Conservation (phyloP, 768 basidiomycete species). For the Pholiota microspora region DNA sequence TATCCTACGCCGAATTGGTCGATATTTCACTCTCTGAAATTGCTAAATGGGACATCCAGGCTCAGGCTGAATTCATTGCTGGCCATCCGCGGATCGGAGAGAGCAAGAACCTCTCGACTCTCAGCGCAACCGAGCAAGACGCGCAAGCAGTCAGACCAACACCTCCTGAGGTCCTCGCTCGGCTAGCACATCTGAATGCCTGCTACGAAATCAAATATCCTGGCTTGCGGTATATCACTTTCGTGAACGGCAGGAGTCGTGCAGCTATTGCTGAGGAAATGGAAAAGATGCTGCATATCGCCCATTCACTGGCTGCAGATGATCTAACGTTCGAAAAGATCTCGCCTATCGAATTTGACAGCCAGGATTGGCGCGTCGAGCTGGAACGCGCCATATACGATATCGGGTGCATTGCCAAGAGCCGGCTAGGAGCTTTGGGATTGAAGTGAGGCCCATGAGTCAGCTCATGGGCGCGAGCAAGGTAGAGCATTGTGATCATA, state of each 20-base stretch:
- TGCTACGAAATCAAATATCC: slow-evolving; percentile 75
- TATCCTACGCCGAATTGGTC: slow-evolving; percentile 56
- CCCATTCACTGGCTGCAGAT: slow-evolving; percentile 46
- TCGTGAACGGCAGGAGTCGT: slow-evolving; percentile 82
- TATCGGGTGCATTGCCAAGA: slow-evolving; percentile 75
- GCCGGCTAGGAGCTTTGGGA: slow-evolving; percentile 51
- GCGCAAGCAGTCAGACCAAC: slow-evolving; percentile 48
- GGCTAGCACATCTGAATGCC: slow-evolving; percentile 72
- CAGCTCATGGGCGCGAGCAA: not conserved
- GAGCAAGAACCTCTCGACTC: slow-evolving; percentile 64
- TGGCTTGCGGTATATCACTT: slow-evolving; percentile 85
- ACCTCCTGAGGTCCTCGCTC: slow-evolving; percentile 68
- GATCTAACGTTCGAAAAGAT: slow-evolving; percentile 39
- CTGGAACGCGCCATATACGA: slow-evolving; percentile 71
- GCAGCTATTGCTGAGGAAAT: slow-evolving; percentile 75
- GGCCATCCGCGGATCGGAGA: slow-evolving; percentile 93
- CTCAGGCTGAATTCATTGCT: slow-evolving; percentile 64
- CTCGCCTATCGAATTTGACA: slow-evolving; percentile 22
- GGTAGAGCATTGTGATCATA: slow-evolving; percentile 3
- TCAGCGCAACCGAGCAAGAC: slow-evolving; percentile 83
- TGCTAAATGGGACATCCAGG: slow-evolving; percentile 45
- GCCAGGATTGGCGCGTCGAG: slow-evolving; percentile 62
- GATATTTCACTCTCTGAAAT: slow-evolving; percentile 49
- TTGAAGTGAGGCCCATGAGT: slow-evolving; percentile 22
- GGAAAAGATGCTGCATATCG: slow-evolving; percentile 59